phyloP scores from a whole-genome alignment of 1,284 basidiomycete genomes.

The Pterulicium gracile region DNA sequence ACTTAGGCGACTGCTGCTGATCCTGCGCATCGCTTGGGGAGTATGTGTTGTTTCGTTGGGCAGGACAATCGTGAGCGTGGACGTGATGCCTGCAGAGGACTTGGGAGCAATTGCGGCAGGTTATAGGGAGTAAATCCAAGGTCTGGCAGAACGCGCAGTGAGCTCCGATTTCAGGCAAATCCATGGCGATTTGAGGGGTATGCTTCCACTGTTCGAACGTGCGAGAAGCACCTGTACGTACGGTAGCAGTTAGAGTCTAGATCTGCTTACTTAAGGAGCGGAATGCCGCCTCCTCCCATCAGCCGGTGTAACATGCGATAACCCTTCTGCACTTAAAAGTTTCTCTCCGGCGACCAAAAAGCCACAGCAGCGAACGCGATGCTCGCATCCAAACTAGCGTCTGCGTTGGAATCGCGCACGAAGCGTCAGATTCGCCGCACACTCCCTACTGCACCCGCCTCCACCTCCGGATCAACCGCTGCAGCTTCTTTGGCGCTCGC shows the following conservation, averaged over 20 bases:
- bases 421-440: conserved; percentile 49
- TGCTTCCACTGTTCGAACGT: no score
- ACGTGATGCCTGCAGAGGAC: conserved; percentile 38
- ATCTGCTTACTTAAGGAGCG: no score
- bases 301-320: no score
- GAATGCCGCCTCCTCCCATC: no score
- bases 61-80: conserved; percentile 9
- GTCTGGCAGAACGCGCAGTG: conserved; percentile 38
- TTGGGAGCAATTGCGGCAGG: conserved; percentile 27
- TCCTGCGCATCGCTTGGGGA: not conserved
- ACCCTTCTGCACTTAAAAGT: no score
- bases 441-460: conserved; percentile 37
- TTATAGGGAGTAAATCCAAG: conserved; percentile 42
- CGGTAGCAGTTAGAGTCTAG: no score
- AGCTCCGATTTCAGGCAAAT: conserved; percentile 29
- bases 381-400: conserved; percentile 18
- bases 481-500: no score
- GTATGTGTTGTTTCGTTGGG: not conserved
- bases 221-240: no score
- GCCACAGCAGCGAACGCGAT: no score
- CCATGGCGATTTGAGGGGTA: conserved; percentile 19
- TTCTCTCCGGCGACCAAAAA: no score
- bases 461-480: conserved; percentile 22
- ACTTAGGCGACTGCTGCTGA: not conserved
- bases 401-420: conserved; percentile 52